Percentiles rank a stretch among this genome's conserved stretches.
These are phyloP conservation scores for Penicillium riverlandense DNA, from an alignment of 495 filamentous ascomycete genomes.

Conservation along the genomic window DNA sequence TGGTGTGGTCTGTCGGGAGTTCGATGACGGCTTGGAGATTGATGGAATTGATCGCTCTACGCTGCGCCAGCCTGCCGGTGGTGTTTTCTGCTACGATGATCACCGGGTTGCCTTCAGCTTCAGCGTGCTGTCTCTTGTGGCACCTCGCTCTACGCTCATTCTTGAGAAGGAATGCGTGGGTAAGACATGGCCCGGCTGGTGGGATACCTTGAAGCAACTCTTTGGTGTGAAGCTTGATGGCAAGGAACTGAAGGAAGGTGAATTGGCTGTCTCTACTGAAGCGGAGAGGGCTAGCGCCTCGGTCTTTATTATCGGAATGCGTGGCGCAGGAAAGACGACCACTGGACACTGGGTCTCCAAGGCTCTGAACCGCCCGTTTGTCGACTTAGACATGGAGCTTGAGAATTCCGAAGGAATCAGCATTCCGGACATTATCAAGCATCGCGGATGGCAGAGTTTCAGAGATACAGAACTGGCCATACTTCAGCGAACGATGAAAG, in stretches of 20 bases:
- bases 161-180: conserved; percentile 86
- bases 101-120: conserved; percentile 99
- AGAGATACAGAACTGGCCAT: conserved; percentile 71
- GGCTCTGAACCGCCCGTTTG: conserved; percentile 64
- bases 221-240: conserved; percentile 73
- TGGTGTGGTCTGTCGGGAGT: conserved; percentile 76
- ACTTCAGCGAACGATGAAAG: conserved; percentile 62
- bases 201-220: conserved; percentile 73
- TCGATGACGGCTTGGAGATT: conserved; percentile 88
- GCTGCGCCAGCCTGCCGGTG: conserved; percentile 54
- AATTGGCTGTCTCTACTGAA: conserved; percentile 12
- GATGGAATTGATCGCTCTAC: conserved; percentile 56
- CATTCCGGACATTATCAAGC: conserved; percentile 78
- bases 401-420: conserved; percentile 63
- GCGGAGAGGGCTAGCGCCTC: conserved; percentile 45
- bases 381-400: conserved; percentile 84
- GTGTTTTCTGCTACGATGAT: conserved; percentile 93
- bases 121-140: conserved; percentile 73
- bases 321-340: conserved; percentile 95
- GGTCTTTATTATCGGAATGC: conserved; percentile 94
- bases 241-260: conserved; percentile 49
- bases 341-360: conserved; percentile 75
- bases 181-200: conserved; percentile 99
- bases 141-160: conserved; percentile 71
- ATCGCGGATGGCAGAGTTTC: conserved; percentile 83